Evolutionary conservation across 305 asterid genomes (phyloP), one percentile per base, ranked within the genome.

Genomic region (Fraxinus xanthoxyloides): DNA sequence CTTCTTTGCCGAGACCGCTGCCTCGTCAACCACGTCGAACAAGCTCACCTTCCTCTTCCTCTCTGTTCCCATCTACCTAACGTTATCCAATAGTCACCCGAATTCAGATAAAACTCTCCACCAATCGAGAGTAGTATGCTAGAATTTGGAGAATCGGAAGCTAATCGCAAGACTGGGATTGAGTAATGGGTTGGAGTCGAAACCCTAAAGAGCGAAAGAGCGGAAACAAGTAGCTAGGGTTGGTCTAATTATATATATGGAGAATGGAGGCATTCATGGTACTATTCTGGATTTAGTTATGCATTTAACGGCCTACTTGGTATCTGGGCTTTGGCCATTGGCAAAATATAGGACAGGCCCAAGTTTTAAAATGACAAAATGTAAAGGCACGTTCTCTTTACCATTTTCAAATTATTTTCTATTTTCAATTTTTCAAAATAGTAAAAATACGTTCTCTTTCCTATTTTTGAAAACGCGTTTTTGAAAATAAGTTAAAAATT

Each of bases 21-120:
- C 23, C 23, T 97, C 97, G 86, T 97, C 99, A 84, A 97, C 97
- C 69, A 94, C 97, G 30, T 97, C 99, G 77, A 97, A 97, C 89
- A 94, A 84, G 48, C 98, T 97, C 78, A 97, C 96, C 90, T 97
- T 97, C 87, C 98, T 87, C 88, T 93, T 97, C 90, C 99, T 90
- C 92, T 97, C 99, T 73, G 96, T 93, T 79, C 98, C 99, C 99
- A 93, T 95, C 87, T 69, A 82, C 78, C 81, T 51, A 70, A 15
- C 2, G 76, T 17, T 30, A 70, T 30, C 76, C 23, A 70, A 31
- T 70, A 5, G 43, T 32, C 76, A 7, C 76, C 43, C 19, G 76
- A 70, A 31, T 32, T n/a, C 24, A 70, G 46, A 70, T 30, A 70
- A 17, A 31, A 70, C 36, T 35, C 75, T 70, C 76, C 43, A 70